Evolutionary conservation across 1,284 basidiomycete species (phyloP).

Genomic region (Naganishia albida): DNA sequence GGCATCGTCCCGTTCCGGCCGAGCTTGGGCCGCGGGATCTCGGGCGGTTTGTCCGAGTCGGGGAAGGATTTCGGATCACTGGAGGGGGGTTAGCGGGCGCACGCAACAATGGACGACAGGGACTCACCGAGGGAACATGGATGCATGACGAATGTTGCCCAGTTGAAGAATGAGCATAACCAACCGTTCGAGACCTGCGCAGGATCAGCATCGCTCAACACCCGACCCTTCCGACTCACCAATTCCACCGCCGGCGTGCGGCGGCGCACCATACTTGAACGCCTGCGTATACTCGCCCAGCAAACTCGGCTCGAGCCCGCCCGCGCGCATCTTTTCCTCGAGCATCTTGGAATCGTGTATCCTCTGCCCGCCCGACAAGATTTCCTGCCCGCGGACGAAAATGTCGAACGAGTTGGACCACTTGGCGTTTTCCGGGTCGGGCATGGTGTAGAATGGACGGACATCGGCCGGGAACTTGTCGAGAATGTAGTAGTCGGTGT

Average conservation of each 20-base stretch:
- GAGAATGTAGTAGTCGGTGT: slow-evolving; percentile 96
- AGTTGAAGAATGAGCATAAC: slow-evolving; percentile 55
- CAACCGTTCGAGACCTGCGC: slow-evolving; percentile 53
- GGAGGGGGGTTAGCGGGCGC: not conserved
- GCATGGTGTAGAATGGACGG: slow-evolving; percentile 98
- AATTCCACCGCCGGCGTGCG: slow-evolving; percentile 58
- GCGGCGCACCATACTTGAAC: slow-evolving; percentile 57
- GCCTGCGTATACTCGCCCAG: slow-evolving; percentile 55
- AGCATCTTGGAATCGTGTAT: slow-evolving; percentile 55
- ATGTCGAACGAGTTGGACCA: slow-evolving; percentile 60
- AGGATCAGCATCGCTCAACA: not conserved
- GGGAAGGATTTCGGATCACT: slow-evolving; percentile 42
- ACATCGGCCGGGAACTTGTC: slow-evolving; percentile 94
- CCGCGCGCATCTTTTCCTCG: slow-evolving; percentile 50
- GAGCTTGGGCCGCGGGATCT: slow-evolving; percentile 39
- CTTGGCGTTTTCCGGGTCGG: slow-evolving; percentile 60
- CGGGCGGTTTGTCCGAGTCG: slow-evolving; percentile 31
- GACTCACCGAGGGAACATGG: slow-evolving; percentile 55
- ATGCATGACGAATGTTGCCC: slow-evolving; percentile 57
- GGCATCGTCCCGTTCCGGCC: slow-evolving; percentile 37
- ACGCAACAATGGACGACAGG: slow-evolving; percentile 9
- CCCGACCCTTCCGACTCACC: not conserved
- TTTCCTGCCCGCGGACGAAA: slow-evolving; percentile 60
- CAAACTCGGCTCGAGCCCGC: slow-evolving; percentile 36
- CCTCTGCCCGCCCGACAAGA: slow-evolving; percentile 59